A percentile compares a stretch with the other conserved stretches of the same genome.
Evolutionary conservation across 495 filamentous ascomycete species (phyloP).

Genomic region (Penicillium daleae): DNA sequence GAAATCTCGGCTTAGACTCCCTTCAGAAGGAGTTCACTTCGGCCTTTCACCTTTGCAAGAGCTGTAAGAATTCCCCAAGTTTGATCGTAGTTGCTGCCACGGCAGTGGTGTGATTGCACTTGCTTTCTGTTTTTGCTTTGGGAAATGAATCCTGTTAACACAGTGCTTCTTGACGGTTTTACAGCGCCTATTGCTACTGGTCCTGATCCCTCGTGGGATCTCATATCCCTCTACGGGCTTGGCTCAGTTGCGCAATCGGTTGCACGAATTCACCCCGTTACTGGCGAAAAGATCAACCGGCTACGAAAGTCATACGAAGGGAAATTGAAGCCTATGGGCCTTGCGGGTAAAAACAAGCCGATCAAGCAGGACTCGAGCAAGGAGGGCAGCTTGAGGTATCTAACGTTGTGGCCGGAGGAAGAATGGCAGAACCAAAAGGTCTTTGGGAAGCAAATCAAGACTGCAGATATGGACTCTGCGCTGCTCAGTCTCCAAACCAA

Average conservation of each 20-base stretch:
- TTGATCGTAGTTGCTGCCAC: slow-evolving; percentile 30
- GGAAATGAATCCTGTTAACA: slow-evolving; percentile 50
- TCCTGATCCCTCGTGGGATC: slow-evolving; percentile 65
- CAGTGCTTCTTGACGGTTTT: slow-evolving; percentile 33
- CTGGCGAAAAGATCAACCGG: slow-evolving; percentile 73
- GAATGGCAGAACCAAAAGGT: slow-evolving; percentile 70
- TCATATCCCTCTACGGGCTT: slow-evolving; percentile 66
- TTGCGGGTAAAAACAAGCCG: slow-evolving; percentile 67
- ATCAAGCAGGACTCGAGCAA: slow-evolving; percentile 52
- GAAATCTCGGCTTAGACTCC: slow-evolving; percentile 44
- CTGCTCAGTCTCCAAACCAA: slow-evolving; percentile 50
- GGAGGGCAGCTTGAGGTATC: slow-evolving; percentile 45
- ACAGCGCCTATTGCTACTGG: slow-evolving; percentile 51
- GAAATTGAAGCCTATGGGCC: slow-evolving; percentile 62
- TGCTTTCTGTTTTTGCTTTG: slow-evolving; percentile 26
- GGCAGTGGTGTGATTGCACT: slow-evolving; percentile 35
- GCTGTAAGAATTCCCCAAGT: slow-evolving; percentile 51
- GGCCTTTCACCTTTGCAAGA: slow-evolving; percentile 57
- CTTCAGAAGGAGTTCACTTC: slow-evolving; percentile 51
- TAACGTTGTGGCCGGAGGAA: slow-evolving; percentile 63
- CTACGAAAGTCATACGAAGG: slow-evolving; percentile 76
- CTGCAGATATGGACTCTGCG: slow-evolving; percentile 49
- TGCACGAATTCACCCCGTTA: slow-evolving; percentile 64
- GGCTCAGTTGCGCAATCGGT: slow-evolving; percentile 64
- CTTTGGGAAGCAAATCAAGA: slow-evolving; percentile 58